A percentile compares a stretch with the other conserved stretches of the same genome.
These are phyloP conservation scores for Pseudogymnoascus sp. DNA, from an alignment of 2,329 filamentous ascomycete species.

Conservation along the genomic window DNA sequence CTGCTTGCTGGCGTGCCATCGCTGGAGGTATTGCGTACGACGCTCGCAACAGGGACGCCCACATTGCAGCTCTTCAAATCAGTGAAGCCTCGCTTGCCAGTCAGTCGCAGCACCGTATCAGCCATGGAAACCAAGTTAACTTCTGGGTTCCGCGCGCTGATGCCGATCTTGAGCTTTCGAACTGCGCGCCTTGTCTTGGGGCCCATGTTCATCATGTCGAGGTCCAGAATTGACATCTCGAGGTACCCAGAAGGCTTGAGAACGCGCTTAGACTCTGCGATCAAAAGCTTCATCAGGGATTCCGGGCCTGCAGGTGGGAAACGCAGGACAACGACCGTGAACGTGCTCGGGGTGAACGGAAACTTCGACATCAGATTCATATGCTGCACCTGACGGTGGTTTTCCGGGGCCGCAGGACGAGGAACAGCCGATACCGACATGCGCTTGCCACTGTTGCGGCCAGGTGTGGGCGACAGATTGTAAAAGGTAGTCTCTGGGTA, in stretches of 20 bases:
- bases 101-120: conserved; percentile 56
- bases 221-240: conserved; percentile 71
- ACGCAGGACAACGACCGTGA: conserved; percentile 68
- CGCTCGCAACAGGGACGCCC: conserved; percentile 64
- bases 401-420: conserved; percentile 54
- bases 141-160: conserved; percentile 54
- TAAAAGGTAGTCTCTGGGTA: conserved; percentile 71
- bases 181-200: conserved; percentile 62
- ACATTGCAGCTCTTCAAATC: conserved; percentile 71
- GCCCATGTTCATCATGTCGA: conserved; percentile 79
- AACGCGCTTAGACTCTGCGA: conserved; percentile 71
- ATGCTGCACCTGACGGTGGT: conserved; percentile 71
- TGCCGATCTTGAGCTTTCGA: conserved; percentile 63
- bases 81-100: conserved; percentile 64
- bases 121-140: conserved; percentile 54
- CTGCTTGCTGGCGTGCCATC: conserved; percentile 19
- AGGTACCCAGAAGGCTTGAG: conserved; percentile 71
- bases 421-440: conserved; percentile 32
- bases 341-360: conserved; percentile 70
- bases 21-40: conserved; percentile 33
- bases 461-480: conserved; percentile 57
- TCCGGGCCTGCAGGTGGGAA: conserved; percentile 68
- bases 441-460: conserved; percentile 38
- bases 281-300: conserved; percentile 60
- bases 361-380: conserved; percentile 51